Evolutionary conservation across 768 basidiomycete genomes (phyloP).

Genomic region (Baorangia bicolor): DNA sequence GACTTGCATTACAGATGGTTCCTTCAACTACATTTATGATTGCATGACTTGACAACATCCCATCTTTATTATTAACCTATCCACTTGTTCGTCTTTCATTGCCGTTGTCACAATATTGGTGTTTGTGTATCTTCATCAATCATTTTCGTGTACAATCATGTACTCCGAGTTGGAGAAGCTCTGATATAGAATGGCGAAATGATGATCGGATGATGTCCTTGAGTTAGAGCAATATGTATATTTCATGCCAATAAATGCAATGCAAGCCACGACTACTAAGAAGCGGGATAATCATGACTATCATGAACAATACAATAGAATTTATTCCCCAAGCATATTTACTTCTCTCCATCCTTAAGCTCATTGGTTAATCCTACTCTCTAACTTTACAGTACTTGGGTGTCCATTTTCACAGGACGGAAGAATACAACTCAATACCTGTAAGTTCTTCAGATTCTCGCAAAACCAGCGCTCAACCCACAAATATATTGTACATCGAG

Average conservation of each 20-base stretch:
- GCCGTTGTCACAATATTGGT: neutral
- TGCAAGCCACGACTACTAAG: too few species aligned
- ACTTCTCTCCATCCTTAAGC: too few species aligned
- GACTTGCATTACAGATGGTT: neutral
- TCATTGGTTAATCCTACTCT: too few species aligned
- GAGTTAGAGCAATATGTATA: too few species aligned
- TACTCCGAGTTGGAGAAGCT: neutral
- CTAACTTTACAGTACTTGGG: too few species aligned
- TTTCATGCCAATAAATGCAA: too few species aligned
- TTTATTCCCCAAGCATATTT: too few species aligned
- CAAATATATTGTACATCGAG: neutral
- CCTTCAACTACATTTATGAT: neutral
- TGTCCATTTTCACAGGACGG: too few species aligned
- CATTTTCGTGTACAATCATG: neutral
- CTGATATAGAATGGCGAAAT: neutral
- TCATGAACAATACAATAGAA: too few species aligned
- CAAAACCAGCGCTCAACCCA: neutral
- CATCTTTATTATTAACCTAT: slow-evolving; percentile 1
- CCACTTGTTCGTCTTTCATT: neutral
- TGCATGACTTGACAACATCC: neutral
- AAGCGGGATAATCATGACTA: too few species aligned
- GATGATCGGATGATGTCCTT: neutral
- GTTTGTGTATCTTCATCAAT: neutral
- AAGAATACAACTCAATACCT: too few species aligned
- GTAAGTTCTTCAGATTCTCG: neutral